Evolutionary conservation across 2,329 filamentous ascomycete genomes (phyloP).

Genomic region (Colletotrichum gloeosporioides): DNA sequence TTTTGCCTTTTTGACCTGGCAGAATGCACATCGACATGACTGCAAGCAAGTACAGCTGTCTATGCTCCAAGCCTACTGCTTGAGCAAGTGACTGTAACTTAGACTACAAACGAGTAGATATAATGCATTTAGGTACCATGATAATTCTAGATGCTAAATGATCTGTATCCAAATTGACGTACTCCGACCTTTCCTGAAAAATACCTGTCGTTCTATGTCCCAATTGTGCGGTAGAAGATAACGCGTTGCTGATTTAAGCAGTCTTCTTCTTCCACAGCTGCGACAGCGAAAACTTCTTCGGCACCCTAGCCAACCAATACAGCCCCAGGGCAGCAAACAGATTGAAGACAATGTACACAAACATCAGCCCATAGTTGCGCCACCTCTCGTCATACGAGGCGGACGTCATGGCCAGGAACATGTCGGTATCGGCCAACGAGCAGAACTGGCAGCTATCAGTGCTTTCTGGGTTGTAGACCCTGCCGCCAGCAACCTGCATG

Average conservation of each 20-base stretch:
- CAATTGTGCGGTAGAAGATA: fast-evolving
- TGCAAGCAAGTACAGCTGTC: background rate
- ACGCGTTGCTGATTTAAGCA: background rate
- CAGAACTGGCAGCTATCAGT: slow-evolving; percentile 52
- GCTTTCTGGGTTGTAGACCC: slow-evolving; percentile 47
- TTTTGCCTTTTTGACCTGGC: background rate
- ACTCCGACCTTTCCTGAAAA: background rate
- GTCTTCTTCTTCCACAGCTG: background rate
- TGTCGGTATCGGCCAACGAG: slow-evolving; percentile 37
- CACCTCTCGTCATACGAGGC: slow-evolving; percentile 54
- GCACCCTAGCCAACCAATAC: slow-evolving; percentile 49
- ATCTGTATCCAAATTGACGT: background rate
- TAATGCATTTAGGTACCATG: fast-evolving
- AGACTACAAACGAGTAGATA: fast-evolving
- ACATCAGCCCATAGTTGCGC: slow-evolving; percentile 61
- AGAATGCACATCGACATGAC: background rate
- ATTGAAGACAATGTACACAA: slow-evolving; percentile 57
- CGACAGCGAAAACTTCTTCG: slow-evolving; percentile 15
- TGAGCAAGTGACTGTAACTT: fast-evolving
- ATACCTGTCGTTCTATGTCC: background rate
- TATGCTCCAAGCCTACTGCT: fast-evolving
- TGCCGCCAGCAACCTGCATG: slow-evolving; percentile 49
- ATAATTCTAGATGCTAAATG: background rate
- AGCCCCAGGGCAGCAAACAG: slow-evolving; percentile 50
- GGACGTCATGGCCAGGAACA: slow-evolving; percentile 39